Conservation (phyloP, 148 eudicot species). For the Nepenthes gracilis region DNA sequence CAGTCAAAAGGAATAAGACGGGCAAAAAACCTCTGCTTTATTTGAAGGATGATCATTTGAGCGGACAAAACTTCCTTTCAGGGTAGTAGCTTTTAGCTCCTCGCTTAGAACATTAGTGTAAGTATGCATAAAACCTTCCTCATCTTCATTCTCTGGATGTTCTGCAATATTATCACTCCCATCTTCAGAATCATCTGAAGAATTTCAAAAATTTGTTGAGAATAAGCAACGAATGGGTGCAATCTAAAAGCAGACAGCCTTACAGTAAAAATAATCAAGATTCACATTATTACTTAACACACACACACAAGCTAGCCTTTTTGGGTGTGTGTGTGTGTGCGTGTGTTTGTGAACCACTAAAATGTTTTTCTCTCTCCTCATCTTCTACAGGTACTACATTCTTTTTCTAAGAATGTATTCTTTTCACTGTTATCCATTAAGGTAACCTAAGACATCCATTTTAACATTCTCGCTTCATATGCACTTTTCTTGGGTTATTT, state of each 20-base stretch:
- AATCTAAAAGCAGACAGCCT: too few species aligned
- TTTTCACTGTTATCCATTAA: too few species aligned
- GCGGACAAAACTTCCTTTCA: constrained; percentile 64
- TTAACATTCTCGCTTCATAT: too few species aligned
- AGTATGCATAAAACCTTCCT: constrained; percentile 45
- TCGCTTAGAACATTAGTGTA: constrained; percentile 64
- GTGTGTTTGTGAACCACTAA: too few species aligned
- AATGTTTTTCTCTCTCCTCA: too few species aligned
- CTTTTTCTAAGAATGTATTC: too few species aligned
- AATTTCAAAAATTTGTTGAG: constrained; percentile 1
- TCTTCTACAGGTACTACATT: too few species aligned
- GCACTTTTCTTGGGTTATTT: too few species aligned
- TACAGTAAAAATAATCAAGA: not conserved
- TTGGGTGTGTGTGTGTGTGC: too few species aligned
- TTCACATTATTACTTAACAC: not conserved
- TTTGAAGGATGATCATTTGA: constrained; percentile 40
- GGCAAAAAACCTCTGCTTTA: constrained; percentile 40
- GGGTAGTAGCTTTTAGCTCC: constrained; percentile 58
- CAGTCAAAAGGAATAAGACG: not conserved
- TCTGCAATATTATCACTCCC: constrained; percentile 51
- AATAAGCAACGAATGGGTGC: not conserved
- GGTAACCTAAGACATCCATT: too few species aligned
- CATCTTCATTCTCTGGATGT: constrained; percentile 24
- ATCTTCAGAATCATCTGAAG: constrained; percentile 60
- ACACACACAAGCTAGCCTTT: too few species aligned